Base-by-base conservation (phyloP, 768 basidiomycete genomes). In the Boletus pseudopeckii region DNA sequence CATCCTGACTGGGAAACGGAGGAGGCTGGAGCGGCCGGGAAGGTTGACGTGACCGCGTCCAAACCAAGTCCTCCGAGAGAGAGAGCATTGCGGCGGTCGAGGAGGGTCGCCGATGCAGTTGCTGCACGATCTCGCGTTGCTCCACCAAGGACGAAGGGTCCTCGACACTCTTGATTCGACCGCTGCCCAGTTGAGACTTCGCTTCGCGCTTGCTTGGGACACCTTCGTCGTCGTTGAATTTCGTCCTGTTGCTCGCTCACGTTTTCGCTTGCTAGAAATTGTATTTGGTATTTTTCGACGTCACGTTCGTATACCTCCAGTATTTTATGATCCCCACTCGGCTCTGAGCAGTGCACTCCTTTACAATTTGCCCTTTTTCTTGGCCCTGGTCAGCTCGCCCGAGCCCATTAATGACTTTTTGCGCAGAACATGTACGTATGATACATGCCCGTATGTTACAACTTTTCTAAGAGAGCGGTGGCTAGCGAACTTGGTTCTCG, bases 41-140 rank as follows among this genome's bases (percentile, higher is more conserved):
- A 53, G 48, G 57, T 24, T 30, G 50, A 42, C 24, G n/a, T n/a
- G n/a, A 14, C 18, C 14, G 24, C 26, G n/a, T 22, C 45, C 10
- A 54, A 55, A n/a, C 51, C 40, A 15, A 26, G 40, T 37, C 2
- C 18, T 20, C 39, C 53, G 14, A 44, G 43, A 41, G 63, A 61
- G 22, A 55, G 47, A 20, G 62, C 62, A 24, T 34, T 59, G 42
- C 63, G 63, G 28, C 76, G 86, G 54, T 90, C 88, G 55, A 86
- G 83, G 71, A 75, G 88, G 43, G 86, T 88, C 20, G 85, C 85
- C 30, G 76, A 81, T 53, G 80, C 82, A 17, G 72, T 75, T 41
- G 78, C 79, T 44, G 78, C 78, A 8, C 76, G 80, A 40, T 71
- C 78, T 32, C 77, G 77, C 37, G 73, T 74, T 45, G 72, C 73